These are phyloP conservation scores for Ramalina peruviana DNA, from an alignment of 495 filamentous ascomycete species.

Conservation along the genomic window DNA sequence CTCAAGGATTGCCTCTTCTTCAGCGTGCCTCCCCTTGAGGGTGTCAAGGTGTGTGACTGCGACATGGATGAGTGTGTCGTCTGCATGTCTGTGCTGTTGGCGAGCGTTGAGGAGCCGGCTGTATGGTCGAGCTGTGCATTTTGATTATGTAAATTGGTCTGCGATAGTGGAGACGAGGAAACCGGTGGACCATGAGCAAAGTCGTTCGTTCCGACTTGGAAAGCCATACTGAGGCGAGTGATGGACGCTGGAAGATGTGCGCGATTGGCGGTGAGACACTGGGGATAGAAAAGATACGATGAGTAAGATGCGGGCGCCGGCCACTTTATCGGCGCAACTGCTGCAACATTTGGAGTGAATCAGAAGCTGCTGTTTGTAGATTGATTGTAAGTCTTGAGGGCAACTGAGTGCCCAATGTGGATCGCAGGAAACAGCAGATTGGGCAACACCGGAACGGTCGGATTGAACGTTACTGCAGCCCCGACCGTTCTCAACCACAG, in stretches of 20 bases:
- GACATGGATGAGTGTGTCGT: conserved; percentile 41
- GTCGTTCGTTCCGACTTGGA: conserved; percentile 1
- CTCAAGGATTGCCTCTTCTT: conserved; percentile 75
- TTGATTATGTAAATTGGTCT: conserved; percentile 4
- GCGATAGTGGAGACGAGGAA: conserved; percentile 6
- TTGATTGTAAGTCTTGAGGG: too few relatives aligned
- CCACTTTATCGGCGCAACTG: background rate
- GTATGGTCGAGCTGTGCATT: background rate
- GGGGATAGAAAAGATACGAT: too few relatives aligned
- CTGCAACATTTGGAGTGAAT: background rate
- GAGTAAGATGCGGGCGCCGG: background rate
- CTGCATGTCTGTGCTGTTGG: conserved; percentile 19
- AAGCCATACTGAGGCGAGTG: conserved; percentile 2
- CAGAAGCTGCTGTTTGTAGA: background rate
- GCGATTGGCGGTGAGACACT: background rate
- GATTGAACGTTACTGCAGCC: too few relatives aligned
- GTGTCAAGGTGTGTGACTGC: conserved; percentile 32
- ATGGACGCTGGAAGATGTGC: background rate
- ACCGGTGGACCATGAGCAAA: conserved; percentile 9
- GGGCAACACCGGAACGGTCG: too few relatives aligned
- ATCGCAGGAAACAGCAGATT: too few relatives aligned
- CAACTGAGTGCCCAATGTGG: too few relatives aligned
- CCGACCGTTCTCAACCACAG: too few relatives aligned
- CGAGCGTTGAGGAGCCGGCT: conserved; percentile 4
- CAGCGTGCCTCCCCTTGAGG: conserved; percentile 63